phyloP scores from a whole-genome alignment of 2,329 filamentous ascomycete species.

The Grosmannia huntii region DNA sequence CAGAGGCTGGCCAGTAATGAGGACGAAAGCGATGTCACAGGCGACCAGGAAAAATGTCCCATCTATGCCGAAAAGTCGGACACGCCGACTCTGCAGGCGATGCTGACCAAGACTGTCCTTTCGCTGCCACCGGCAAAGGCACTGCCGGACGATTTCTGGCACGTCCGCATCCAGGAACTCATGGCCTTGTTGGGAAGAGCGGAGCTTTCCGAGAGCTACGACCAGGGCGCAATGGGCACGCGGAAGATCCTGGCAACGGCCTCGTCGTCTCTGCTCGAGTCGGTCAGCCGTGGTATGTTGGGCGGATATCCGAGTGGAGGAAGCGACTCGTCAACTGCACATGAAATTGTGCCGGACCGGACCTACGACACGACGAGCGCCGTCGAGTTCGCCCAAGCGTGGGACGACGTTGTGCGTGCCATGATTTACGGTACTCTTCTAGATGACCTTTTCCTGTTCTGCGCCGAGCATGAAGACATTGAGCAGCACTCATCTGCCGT shows the following conservation, averaged over 20 bases:
- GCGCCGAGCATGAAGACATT: constrained; percentile 47
- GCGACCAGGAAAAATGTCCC: neutral
- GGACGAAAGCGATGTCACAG: neutral
- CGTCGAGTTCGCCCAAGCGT: constrained; percentile 48
- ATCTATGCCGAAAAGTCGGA: constrained; percentile 26
- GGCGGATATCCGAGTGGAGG: constrained; percentile 37
- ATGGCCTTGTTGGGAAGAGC: constrained; percentile 50
- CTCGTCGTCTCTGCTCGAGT: constrained; percentile 56
- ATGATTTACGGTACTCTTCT: constrained; percentile 56
- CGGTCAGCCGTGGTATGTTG: constrained; percentile 51
- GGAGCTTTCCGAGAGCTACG: constrained; percentile 68
- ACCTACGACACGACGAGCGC: constrained; percentile 46
- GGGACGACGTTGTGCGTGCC: constrained; percentile 52
- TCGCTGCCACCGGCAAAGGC: constrained; percentile 53
- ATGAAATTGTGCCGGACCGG: neutral
- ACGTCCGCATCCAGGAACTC: constrained; percentile 44
- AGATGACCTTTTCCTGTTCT: constrained; percentile 50
- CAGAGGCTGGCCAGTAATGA: neutral
- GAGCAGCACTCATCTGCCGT: constrained; percentile 50
- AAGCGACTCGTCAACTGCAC: neutral
- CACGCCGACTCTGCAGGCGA: constrained; percentile 53
- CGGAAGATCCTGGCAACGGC: constrained; percentile 65
- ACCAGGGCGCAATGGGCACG: constrained; percentile 62
- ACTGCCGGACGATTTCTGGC: constrained; percentile 53
- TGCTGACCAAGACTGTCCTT: constrained; percentile 53